Evolutionary conservation across 768 basidiomycete genomes (phyloP).

Genomic region (Sutorius australiensis): DNA sequence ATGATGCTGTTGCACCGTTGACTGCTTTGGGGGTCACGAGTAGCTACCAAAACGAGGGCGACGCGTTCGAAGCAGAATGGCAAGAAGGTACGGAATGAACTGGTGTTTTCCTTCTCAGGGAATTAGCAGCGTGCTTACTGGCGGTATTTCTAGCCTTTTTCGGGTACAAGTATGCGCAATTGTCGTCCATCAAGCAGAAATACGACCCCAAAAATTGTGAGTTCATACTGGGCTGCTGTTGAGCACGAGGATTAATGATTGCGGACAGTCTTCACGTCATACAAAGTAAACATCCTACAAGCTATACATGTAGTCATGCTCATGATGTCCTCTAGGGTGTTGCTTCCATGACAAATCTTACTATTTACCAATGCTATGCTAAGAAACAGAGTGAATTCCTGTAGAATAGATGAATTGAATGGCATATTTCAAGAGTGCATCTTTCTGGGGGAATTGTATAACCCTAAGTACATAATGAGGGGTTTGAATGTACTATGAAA

Average conservation of each 20-base stretch:
- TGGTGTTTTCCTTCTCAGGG: neutral
- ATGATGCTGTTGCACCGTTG: slow-evolving; percentile 10
- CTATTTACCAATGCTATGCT: slow-evolving; percentile 1
- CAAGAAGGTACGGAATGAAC: slow-evolving; percentile 7
- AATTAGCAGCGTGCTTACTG: neutral
- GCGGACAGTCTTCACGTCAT: slow-evolving; percentile 14
- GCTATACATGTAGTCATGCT: neutral
- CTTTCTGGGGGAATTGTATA: no score
- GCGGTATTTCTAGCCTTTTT: slow-evolving; percentile 13
- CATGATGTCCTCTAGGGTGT: slow-evolving; percentile 3
- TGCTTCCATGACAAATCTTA: slow-evolving; percentile 1
- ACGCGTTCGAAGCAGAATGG: slow-evolving; percentile 18
- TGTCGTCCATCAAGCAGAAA: slow-evolving; percentile 20
- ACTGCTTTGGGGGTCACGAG: slow-evolving; percentile 12
- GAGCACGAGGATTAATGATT: neutral
- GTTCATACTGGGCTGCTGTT: neutral
- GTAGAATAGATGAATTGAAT: neutral
- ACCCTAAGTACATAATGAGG: no score
- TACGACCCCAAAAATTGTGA: slow-evolving; percentile 21
- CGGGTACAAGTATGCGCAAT: slow-evolving; percentile 14
- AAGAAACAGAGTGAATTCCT: slow-evolving; percentile 4
- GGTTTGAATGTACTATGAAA: no score
- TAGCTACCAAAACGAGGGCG: slow-evolving; percentile 25
- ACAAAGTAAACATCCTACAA: slow-evolving; percentile 7
- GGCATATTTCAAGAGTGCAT: neutral